Conservation (phyloP, 805 yeast genomes). For the Candida cerambycidarum region DNA sequence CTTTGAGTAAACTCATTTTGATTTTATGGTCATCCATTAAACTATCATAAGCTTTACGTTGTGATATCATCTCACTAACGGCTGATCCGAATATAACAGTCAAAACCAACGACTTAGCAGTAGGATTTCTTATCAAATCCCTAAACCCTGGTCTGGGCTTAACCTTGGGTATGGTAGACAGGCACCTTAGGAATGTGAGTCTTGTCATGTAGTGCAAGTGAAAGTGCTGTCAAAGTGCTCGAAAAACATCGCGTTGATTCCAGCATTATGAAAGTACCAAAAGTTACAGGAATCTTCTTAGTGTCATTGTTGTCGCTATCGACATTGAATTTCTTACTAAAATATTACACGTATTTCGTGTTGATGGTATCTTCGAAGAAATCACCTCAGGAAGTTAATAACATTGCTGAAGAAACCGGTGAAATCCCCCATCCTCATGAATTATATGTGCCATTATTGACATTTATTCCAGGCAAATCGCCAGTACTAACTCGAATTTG, state of each 20-base stretch:
- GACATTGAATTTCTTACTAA: conserved; percentile 32
- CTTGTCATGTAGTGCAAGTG: no score
- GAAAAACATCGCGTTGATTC: background rate
- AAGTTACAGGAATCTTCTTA: conserved; percentile 33
- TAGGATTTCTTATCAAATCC: conserved; percentile 32
- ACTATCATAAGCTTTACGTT: conserved; percentile 43
- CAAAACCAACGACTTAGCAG: conserved; percentile 37
- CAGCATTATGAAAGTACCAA: conserved; percentile 36
- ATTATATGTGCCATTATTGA: conserved; percentile 49
- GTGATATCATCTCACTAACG: conserved; percentile 48
- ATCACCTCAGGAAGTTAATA: conserved; percentile 20
- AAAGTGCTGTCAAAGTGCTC: no score
- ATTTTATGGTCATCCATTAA: conserved; percentile 39
- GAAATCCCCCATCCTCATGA: conserved; percentile 46
- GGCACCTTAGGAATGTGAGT: conserved; percentile 3
- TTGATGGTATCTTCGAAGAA: conserved; percentile 29
- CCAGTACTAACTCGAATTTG: conserved; percentile 45
- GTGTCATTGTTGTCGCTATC: conserved; percentile 33
- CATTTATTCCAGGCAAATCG: conserved; percentile 47
- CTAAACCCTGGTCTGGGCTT: conserved; percentile 21
- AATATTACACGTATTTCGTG: conserved; percentile 39
- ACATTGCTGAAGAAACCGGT: conserved; percentile 32
- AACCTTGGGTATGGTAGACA: conserved; percentile 7
- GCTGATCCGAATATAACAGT: conserved; percentile 44
- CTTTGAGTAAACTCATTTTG: conserved; percentile 33